phyloP scores from a whole-genome alignment of 2,329 filamentous ascomycete species.

The Cladosporium sp. region DNA sequence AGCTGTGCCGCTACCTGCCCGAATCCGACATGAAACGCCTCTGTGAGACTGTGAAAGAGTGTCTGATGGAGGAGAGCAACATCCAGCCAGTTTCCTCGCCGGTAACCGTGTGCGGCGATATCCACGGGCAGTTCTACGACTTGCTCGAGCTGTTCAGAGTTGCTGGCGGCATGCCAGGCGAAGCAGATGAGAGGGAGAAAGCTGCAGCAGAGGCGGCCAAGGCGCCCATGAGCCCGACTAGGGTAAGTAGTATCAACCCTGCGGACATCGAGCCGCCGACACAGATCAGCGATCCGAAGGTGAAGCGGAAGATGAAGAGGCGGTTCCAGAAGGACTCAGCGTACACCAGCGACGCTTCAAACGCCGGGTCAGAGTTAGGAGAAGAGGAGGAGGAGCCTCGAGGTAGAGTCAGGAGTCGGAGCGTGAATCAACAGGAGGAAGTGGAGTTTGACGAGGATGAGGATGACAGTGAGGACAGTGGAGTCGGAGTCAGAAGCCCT shows the following conservation, averaged over 20 bases:
- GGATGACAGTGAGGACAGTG: slow-evolving; percentile 47
- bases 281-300: slow-evolving; percentile 82
- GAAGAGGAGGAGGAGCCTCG: slow-evolving; percentile 45
- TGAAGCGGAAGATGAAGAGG: slow-evolving; percentile 77
- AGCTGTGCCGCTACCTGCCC: slow-evolving; percentile 94
- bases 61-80: slow-evolving; percentile 98
- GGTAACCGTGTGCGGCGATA: slow-evolving; percentile 96
- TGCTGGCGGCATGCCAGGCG: slow-evolving; percentile 92
- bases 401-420: slow-evolving; percentile 40
- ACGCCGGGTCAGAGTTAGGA: slow-evolving; percentile 37
- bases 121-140: slow-evolving; percentile 98
- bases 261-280: slow-evolving; percentile 89
- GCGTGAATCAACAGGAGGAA: slow-evolving; percentile 37
- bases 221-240: slow-evolving; percentile 45
- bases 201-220: slow-evolving; percentile 24
- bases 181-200: slow-evolving; percentile 44
- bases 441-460: slow-evolving; percentile 52
- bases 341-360: slow-evolving; percentile 55
- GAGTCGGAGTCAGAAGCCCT: slow-evolving; percentile 43
- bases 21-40: slow-evolving; percentile 98
- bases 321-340: slow-evolving; percentile 52
- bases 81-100: slow-evolving; percentile 97
- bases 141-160: slow-evolving; percentile 95
- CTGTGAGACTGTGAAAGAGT: slow-evolving; percentile 98
- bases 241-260: slow-evolving; percentile 63